phyloP scores from a whole-genome alignment of 2,329 filamentous ascomycete species.

The Penicillium carneum region DNA sequence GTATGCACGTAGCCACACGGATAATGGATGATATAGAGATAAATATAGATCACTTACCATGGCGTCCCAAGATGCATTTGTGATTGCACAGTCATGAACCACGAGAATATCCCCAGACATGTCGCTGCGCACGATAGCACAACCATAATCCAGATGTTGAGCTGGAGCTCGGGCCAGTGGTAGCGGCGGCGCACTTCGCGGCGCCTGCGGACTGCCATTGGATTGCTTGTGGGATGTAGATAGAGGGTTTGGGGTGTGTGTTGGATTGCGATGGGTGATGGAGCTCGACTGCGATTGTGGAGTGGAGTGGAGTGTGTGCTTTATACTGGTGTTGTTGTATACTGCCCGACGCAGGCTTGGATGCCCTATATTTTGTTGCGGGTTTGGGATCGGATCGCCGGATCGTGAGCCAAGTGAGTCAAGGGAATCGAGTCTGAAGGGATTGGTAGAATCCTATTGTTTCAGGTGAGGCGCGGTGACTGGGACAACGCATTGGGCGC shows the following conservation, averaged over 20 bases:
- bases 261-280: not conserved
- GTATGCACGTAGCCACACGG: not conserved
- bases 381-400: not conserved
- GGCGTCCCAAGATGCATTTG: constrained; percentile 64
- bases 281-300: not conserved
- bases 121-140: constrained; percentile 65
- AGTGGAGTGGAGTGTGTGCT: not conserved
- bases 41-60: constrained; percentile 57
- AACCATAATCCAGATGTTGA: constrained; percentile 70
- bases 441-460: constrained; percentile 11
- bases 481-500: constrained; percentile 39
- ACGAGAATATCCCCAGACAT: constrained; percentile 66
- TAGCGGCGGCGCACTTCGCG: constrained; percentile 56
- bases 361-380: constrained; percentile 13
- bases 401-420: constrained; percentile 2
- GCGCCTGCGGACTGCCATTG: constrained; percentile 45
- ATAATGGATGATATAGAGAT: not conserved
- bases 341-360: constrained; percentile 17
- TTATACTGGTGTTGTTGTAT: constrained; percentile 9
- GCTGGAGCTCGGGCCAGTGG: constrained; percentile 70
- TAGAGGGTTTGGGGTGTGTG: not conserved
- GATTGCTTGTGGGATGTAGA: constrained; percentile 6
- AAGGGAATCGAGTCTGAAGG: not conserved
- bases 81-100: constrained; percentile 66
- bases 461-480: constrained; percentile 19